Evolutionary conservation across 805 yeast species (phyloP).

Genomic region (Monosporozyma yasuniensis): DNA sequence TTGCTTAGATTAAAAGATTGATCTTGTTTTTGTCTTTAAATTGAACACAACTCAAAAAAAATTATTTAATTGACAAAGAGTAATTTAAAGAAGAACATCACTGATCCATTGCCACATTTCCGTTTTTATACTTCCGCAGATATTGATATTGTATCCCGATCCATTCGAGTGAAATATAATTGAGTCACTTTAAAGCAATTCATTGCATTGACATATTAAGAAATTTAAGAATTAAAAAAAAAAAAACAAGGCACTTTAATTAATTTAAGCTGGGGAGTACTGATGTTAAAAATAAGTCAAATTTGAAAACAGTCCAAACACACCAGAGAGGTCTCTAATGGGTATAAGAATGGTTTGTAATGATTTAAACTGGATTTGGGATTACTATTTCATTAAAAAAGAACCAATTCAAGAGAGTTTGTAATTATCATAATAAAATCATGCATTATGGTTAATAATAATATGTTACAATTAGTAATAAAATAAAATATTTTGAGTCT

Average conservation of each 20-base stretch:
- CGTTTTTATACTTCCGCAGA: no score
- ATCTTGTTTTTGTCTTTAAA: not conserved
- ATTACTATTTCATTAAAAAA: not conserved
- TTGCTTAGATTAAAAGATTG: not conserved
- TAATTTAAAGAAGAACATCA: no score
- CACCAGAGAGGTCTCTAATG: not conserved
- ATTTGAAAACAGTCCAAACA: not conserved
- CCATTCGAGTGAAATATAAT: no score
- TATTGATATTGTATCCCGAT: no score
- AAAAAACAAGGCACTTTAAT: not conserved
- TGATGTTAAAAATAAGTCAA: not conserved
- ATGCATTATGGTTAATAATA: no score
- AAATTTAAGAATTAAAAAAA: not conserved
- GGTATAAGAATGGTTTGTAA: not conserved
- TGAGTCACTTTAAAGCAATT: not conserved
- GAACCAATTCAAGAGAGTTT: no score
- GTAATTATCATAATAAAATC: no score
- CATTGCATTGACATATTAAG: not conserved
- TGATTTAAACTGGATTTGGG: not conserved
- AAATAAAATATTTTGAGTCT: no score
- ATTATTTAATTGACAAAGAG: not conserved
- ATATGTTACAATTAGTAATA: no score
- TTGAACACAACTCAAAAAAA: not conserved
- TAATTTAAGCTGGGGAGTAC: not conserved
- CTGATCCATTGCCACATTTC: no score